Evolutionary conservation across 768 basidiomycete genomes (phyloP).

Genomic region (Termitomyces eurrhizus): DNA sequence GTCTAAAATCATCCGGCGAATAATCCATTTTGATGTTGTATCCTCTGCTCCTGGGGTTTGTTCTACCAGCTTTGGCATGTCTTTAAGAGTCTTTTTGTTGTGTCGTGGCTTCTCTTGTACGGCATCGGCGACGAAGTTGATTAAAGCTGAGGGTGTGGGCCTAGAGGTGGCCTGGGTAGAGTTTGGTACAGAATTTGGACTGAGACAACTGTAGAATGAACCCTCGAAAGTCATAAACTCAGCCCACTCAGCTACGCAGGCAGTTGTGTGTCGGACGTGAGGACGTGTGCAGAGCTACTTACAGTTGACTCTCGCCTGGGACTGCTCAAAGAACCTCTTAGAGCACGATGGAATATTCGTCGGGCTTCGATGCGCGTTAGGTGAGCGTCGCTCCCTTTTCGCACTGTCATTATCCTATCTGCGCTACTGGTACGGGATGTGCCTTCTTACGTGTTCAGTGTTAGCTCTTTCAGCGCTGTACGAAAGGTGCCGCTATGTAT

Average conservation of each 20-base stretch:
- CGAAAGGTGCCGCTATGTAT: not conserved
- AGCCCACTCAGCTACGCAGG: conserved; percentile 4
- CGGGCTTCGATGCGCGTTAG: not conserved
- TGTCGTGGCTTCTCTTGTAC: not conserved
- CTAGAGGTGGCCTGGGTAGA: conserved; percentile 2
- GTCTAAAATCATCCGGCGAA: not conserved
- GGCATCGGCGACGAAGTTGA: conserved; percentile 1
- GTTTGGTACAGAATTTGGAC: not conserved
- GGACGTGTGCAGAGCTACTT: conserved; percentile 8
- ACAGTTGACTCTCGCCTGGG: not conserved
- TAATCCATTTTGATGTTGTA: not conserved
- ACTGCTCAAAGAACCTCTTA: not conserved
- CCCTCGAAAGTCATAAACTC: conserved; percentile 2
- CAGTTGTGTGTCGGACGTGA: conserved; percentile 8
- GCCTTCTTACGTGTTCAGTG: conserved; percentile 8
- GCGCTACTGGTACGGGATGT: not conserved
- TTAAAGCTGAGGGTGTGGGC: not conserved
- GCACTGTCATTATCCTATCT: conserved; percentile 4
- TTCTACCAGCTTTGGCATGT: not conserved
- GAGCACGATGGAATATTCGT: not conserved
- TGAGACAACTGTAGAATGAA: not conserved
- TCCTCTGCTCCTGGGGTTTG: not conserved
- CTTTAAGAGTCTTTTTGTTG: not conserved
- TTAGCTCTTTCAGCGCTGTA: not conserved
- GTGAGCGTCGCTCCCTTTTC: not conserved